A percentile compares a stretch with the other conserved stretches of the same genome.
phyloP scores from a whole-genome alignment of 2,329 filamentous ascomycete genomes.

The Thelonectria blattea region DNA sequence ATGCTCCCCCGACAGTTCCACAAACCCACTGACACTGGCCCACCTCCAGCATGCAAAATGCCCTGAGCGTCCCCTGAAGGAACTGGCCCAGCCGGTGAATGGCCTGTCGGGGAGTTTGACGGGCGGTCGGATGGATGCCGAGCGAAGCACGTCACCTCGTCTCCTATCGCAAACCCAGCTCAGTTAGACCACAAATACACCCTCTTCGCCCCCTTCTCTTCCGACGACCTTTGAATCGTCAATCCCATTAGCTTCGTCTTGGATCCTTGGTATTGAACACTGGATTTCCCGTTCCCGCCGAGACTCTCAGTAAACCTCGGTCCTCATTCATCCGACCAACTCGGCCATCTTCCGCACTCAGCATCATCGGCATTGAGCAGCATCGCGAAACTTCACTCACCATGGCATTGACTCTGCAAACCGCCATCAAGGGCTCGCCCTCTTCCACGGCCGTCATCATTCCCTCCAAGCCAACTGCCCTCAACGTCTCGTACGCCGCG shows the following conservation, averaged over 20 bases:
- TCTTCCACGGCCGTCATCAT: conserved; percentile 71
- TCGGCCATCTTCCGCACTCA: neutral
- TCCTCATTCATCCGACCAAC: neutral
- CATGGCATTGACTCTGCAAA: conserved; percentile 56
- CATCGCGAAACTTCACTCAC: conserved; percentile 6
- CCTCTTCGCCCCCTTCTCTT: conserved; percentile 2
- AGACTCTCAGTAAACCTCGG: neutral
- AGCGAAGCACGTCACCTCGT: conserved; percentile 36
- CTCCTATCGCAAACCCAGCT: conserved; percentile 23
- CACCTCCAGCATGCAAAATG: conserved; percentile 1
- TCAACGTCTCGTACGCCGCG: conserved; percentile 73
- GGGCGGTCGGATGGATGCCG: conserved; percentile 36
- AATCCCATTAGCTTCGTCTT: neutral
- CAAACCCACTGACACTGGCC: conserved; percentile 3
- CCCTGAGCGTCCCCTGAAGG: conserved; percentile 1
- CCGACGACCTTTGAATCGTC: neutral
- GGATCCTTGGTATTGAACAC: neutral
- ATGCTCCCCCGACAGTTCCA: neutral
- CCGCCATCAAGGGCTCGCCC: conserved; percentile 54
- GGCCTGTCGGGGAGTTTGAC: conserved; percentile 11
- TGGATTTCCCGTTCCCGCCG: neutral
- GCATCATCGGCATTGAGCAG: conserved; percentile 3
- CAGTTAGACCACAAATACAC: conserved; percentile 12
- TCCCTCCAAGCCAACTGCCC: conserved; percentile 65
- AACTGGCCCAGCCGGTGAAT: neutral